phyloP scores from a whole-genome alignment of 208 protist species.

The Blechomonas ayalai region DNA sequence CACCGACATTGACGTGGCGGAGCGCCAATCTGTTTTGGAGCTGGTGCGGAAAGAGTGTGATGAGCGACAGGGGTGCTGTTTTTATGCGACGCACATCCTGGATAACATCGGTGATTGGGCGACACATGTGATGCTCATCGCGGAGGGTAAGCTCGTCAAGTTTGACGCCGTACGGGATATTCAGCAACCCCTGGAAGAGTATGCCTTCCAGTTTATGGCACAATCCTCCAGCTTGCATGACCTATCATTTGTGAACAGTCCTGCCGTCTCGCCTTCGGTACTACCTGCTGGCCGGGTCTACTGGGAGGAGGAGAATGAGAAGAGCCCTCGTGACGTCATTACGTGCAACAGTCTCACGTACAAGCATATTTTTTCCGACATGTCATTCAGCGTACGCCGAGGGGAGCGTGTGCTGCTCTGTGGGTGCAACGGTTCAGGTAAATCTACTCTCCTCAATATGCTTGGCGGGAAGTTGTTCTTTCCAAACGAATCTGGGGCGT shows the following conservation, averaged over 20 bases:
- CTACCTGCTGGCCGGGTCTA: slow-evolving; percentile 1
- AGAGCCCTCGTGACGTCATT: slow-evolving; percentile 25
- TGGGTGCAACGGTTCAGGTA: slow-evolving; percentile 93
- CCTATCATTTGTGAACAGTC: slow-evolving; percentile 1
- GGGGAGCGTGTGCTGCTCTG: slow-evolving; percentile 83
- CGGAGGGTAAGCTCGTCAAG: slow-evolving; percentile 24
- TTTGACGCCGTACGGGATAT: slow-evolving; percentile 29
- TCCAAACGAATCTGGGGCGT: slow-evolving; percentile 23
- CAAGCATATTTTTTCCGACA: slow-evolving; percentile 48
- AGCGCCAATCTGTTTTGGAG: slow-evolving; percentile 53
- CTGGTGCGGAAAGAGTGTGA: slow-evolving; percentile 41
- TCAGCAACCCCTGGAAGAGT: slow-evolving; percentile 30
- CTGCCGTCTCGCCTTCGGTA: too few relatives aligned
- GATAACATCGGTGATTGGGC: slow-evolving; percentile 70
- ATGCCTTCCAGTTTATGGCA: slow-evolving; percentile 43
- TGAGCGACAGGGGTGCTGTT: slow-evolving; percentile 23
- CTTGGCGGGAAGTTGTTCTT: slow-evolving; percentile 86
- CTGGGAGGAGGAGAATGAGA: neutral
- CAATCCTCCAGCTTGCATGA: slow-evolving; percentile 1
- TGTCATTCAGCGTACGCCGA: slow-evolving; percentile 42
- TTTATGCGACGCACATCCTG: slow-evolving; percentile 86
- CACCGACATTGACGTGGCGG: slow-evolving; percentile 75
- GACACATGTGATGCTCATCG: slow-evolving; percentile 63
- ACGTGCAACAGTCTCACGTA: slow-evolving; percentile 40
- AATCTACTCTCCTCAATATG: slow-evolving; percentile 92